phyloP scores from a whole-genome alignment of 768 basidiomycete species.

The Boletus tomentosulus region DNA sequence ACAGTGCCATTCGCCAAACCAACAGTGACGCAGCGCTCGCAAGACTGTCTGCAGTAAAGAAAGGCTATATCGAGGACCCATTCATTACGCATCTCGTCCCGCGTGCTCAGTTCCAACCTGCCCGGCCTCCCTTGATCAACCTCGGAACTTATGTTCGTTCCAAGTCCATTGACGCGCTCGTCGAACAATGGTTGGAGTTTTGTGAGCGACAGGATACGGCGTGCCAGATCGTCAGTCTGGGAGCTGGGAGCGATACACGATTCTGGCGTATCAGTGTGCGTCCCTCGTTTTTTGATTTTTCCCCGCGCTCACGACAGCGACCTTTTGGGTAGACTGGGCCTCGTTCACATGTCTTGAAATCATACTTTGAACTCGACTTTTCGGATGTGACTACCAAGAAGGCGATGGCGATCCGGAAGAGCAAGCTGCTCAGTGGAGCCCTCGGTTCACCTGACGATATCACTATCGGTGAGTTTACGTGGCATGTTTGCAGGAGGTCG shows the following conservation, averaged over 20 bases:
- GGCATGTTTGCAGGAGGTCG: background rate
- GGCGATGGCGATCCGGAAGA: conserved; percentile 72
- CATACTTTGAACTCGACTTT: conserved; percentile 91
- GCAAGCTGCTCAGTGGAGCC: conserved; percentile 36
- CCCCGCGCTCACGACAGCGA: background rate
- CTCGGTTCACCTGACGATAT: conserved; percentile 16
- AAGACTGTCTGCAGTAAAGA: conserved; percentile 79
- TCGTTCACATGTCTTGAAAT: conserved; percentile 42
- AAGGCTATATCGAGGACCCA: conserved; percentile 76
- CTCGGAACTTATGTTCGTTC: conserved; percentile 89
- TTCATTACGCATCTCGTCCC: conserved; percentile 67
- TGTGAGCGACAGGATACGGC: conserved; percentile 39
- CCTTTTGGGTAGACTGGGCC: conserved; percentile 48
- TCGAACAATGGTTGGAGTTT: conserved; percentile 58
- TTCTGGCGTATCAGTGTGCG: conserved; percentile 89
- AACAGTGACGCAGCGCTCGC: conserved; percentile 81
- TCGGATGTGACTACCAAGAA: conserved; percentile 81
- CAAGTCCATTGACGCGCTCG: conserved; percentile 71
- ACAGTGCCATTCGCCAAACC: conserved; percentile 67
- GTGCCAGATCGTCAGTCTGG: conserved; percentile 90
- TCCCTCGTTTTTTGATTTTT: background rate
- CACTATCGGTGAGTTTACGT: conserved; percentile 8
- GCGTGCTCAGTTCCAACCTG: conserved; percentile 54
- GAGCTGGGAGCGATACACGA: conserved; percentile 92
- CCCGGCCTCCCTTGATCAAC: conserved; percentile 87